Conservation (phyloP, 108 stramenopile species). For the Nitzschia inconspicua region DNA sequence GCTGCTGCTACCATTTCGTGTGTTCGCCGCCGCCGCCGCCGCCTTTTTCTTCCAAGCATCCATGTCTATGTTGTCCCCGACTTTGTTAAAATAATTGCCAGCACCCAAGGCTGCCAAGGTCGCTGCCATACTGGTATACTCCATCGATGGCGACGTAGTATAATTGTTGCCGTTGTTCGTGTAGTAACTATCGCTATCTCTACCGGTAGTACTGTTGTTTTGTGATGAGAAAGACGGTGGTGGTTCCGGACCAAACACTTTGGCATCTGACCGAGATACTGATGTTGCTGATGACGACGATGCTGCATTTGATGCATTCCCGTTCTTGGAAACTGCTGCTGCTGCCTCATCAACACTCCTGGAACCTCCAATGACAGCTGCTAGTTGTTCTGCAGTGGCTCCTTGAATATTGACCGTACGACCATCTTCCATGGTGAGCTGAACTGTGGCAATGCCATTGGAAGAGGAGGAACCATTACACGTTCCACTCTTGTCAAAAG, state of each 20-base stretch:
- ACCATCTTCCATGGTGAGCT: background rate
- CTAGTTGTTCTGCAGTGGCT: background rate
- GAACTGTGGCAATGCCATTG: background rate
- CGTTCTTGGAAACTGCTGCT: too few species aligned
- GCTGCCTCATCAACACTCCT: too few species aligned
- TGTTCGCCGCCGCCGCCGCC: constrained; percentile 8
- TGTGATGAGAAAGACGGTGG: constrained; percentile 15
- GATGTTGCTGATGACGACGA: background rate
- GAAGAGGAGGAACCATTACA: background rate
- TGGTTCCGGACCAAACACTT: constrained; percentile 24
- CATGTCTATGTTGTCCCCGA: constrained; percentile 18
- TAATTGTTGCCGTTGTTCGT: background rate
- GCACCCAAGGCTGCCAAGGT: constrained; percentile 19
- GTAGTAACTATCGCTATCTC: background rate
- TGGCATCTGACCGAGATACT: background rate
- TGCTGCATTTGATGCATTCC: background rate
- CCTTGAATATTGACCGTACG: background rate
- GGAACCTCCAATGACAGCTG: too few species aligned
- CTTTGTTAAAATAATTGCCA: too few species aligned
- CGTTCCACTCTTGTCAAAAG: background rate
- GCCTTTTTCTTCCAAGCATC: constrained; percentile 28
- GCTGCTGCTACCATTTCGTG: background rate
- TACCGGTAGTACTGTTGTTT: constrained; percentile 2
- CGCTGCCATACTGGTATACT: background rate
- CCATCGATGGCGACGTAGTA: background rate